A percentile compares a stretch with the other conserved stretches of the same genome.
phyloP scores from a whole-genome alignment of 495 filamentous ascomycete species.

The Penicillium paxilli region DNA sequence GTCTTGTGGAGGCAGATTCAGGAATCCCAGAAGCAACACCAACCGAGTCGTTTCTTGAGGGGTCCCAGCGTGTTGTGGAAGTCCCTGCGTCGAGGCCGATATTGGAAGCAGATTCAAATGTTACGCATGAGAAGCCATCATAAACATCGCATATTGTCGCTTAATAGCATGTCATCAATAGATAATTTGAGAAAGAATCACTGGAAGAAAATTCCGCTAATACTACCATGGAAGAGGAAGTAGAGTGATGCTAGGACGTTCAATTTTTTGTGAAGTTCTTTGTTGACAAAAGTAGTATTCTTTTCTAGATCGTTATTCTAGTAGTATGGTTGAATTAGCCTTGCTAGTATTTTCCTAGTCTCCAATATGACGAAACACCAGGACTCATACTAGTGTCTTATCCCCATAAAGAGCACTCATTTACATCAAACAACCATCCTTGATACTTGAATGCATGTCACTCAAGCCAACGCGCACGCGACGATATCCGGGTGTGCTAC shows the following conservation, averaged over 20 bases:
- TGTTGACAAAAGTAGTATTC: background rate
- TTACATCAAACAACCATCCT: slow-evolving; percentile 90
- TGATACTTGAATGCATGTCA: slow-evolving; percentile 85
- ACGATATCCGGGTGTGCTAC: slow-evolving; percentile 54
- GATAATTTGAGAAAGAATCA: no score
- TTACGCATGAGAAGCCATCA: background rate
- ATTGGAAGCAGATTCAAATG: background rate
- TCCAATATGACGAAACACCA: no score
- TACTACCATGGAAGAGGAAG: no score
- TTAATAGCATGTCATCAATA: no score
- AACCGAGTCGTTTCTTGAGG: background rate
- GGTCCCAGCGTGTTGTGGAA: background rate
- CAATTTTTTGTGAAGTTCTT: background rate
- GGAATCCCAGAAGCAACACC: background rate
- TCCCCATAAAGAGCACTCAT: background rate
- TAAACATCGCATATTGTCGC: background rate
- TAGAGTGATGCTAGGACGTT: no score
- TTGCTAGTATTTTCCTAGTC: no score
- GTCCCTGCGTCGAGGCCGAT: background rate
- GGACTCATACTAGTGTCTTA: background rate
- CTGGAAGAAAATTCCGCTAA: no score
- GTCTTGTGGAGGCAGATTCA: background rate
- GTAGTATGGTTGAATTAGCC: no score
- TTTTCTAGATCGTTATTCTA: background rate
- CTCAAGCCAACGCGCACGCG: slow-evolving; percentile 75